Evolutionary conservation across 2,329 filamentous ascomycete genomes (phyloP).

Genomic region (Fusarium clavum): DNA sequence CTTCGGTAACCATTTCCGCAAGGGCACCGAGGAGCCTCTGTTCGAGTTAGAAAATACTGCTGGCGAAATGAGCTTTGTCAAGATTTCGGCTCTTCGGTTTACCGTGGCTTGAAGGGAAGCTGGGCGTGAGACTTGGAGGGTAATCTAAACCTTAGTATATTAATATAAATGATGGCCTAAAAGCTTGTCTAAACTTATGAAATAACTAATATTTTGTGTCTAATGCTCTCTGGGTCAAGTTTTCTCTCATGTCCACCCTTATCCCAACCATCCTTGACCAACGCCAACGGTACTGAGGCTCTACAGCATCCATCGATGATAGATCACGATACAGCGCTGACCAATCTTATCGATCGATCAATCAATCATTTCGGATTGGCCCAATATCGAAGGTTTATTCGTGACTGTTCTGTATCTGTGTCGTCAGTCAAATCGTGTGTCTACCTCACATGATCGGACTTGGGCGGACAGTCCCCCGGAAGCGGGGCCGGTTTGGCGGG

Average conservation of each 20-base stretch:
- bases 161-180: background rate
- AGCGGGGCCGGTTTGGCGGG: slow-evolving; percentile 3
- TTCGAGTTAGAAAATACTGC: background rate
- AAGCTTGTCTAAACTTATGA: background rate
- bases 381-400: background rate
- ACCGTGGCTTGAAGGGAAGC: background rate
- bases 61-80: background rate
- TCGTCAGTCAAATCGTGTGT: background rate
- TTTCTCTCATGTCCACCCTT: too few species aligned
- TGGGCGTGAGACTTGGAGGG: background rate
- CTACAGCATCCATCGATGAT: background rate
- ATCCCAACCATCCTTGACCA: background rate
- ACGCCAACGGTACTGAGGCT: background rate
- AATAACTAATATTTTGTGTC: background rate
- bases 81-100: background rate
- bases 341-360: background rate
- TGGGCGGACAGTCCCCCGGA: background rate
- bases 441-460: slow-evolving; percentile 20
- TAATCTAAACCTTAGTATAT: background rate
- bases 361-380: background rate
- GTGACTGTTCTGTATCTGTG: background rate
- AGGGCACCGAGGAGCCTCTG: background rate
- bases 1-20: background rate
- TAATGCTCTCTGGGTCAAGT: background rate
- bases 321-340: background rate